A percentile compares a stretch with the other conserved stretches of the same genome.
Evolutionary conservation across 2,329 filamentous ascomycete species (phyloP).

Genomic region (Xylaria sp.): DNA sequence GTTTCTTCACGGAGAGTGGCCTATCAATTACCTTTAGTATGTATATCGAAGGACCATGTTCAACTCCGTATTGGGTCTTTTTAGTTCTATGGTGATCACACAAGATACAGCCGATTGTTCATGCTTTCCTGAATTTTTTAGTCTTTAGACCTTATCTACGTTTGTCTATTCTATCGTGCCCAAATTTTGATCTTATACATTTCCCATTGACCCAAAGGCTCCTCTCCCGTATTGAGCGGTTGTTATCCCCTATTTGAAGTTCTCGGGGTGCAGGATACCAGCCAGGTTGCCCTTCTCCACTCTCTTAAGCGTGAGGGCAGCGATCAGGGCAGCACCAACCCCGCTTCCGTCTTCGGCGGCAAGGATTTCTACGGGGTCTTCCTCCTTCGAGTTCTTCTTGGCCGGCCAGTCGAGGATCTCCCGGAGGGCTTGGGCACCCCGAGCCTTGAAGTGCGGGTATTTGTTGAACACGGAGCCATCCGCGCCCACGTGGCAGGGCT

Average conservation of each 20-base stretch:
- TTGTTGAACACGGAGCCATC: constrained; percentile 99
- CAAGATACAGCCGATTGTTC: no score
- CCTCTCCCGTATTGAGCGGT: constrained; percentile 11
- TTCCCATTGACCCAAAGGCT: constrained; percentile 8
- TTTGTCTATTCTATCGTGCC: constrained; percentile 23
- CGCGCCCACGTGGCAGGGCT: constrained; percentile 89
- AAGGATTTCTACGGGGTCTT: constrained; percentile 85
- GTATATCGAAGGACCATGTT: no score
- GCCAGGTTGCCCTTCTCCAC: constrained; percentile 65
- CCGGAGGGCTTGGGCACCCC: constrained; percentile 83
- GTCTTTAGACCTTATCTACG: constrained; percentile 17
- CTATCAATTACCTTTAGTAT: no score
- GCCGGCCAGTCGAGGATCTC: constrained; percentile 95
- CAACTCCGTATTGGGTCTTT: no score
- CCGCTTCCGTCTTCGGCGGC: constrained; percentile 94
- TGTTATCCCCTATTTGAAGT: constrained; percentile 49
- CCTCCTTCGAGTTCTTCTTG: constrained; percentile 68
- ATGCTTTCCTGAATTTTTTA: no score
- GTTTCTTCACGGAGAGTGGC: no score
- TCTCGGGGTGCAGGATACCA: constrained; percentile 67
- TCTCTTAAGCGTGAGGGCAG: constrained; percentile 68
- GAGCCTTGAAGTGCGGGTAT: constrained; percentile 96
- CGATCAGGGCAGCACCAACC: constrained; percentile 96
- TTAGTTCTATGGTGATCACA: no score
- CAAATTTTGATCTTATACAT: not conserved